Base-by-base conservation (phyloP, 352 stramenopile genomes). In the Pythium monospermum region DNA sequence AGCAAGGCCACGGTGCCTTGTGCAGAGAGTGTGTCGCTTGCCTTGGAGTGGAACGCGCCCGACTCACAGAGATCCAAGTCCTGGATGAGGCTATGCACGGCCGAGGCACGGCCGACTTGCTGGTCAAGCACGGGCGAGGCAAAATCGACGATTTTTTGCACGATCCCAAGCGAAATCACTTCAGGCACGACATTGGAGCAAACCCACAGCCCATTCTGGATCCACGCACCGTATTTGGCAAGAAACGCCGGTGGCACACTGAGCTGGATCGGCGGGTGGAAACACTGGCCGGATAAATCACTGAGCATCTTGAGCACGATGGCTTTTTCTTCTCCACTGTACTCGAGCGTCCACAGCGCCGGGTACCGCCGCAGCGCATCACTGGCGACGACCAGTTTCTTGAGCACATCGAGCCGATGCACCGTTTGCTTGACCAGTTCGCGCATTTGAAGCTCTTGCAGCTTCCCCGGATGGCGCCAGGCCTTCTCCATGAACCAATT, bases 281-380 rank as follows among this genome's bases (percentile, higher is more conserved):
- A 63, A 26, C 55, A 63, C 2, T 38, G 18, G 1, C 55, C 55
- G 2, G 55, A 63, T 0, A 63, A 21, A 31, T 63, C 55, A 23
- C 55, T 63, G 3, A 57, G 56, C 33, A 69, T 59, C 25, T 38
- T 43, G 3, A 69, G 39, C 6, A 23, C 36, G 23, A 59, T 37
- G 7, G 15, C 46, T 13, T 53, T 35, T 6, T 25, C 19, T 0
- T 43, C 25, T n/a, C 43, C n/a, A 3, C 53, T 25, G 51, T 57
- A 62, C 31, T 65, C 47, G 6, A 69, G 35, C 27, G 61, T 69
- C 61, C 61, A 65, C 13, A 69, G 47, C 21, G 61, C 50, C 5
- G 61, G 56, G 31, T 51, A 62, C 4, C 39, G 45, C 2, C 58
- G 47, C 0, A 35, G 30, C 4, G 22, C 48, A n/a, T 59, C 57